Evolutionary conservation across 345 rosid genomes (phyloP), one percentile per base, ranked within the genome.

Genomic region (Barbarea vulgaris): DNA sequence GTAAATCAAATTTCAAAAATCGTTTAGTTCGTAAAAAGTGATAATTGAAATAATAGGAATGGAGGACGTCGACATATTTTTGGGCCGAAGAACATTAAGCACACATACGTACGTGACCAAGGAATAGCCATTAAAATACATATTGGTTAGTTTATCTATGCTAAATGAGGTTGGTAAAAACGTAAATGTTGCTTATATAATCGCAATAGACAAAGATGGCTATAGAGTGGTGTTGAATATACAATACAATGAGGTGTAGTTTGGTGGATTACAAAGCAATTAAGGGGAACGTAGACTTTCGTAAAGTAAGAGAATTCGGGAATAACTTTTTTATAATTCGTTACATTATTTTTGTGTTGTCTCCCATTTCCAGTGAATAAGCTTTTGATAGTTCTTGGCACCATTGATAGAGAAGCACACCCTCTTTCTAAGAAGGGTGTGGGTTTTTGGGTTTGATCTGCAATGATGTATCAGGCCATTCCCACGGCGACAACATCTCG

Each of bases 381-480:
- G 57, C 30, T 19, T 73, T 50, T 61, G 21, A 7, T 0, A 7
- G 30, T n/a, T 44, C 33, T 31, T 55, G 19, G 22, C 37, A 19
- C 61, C 33, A 33, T 13, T n/a, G n/a, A n/a, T n/a, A n/a, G n/a
- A n/a, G n/a, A n/a, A n/a, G n/a, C n/a, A n/a, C n/a, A n/a, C n/a
- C n/a, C n/a, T n/a, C n/a, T n/a, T n/a, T n/a, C n/a, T n/a, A n/a
- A n/a, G n/a, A n/a, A n/a, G n/a, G n/a, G 73, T 50, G 60, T 46
- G 64, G 63, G 22, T 78, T 64, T 25, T 78, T 64, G 56, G 65
- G 48, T 76, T 70, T 71, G 69, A 72, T 81, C 42, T 74, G 30
- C 34, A 34, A 80, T 70, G 69, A 93, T 93, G 97, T 88, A 89
- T 81, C 87, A 87, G 54, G 75, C 85, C 14, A 87, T 83, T 81